Conservation (phyloP, 768 basidiomycete genomes). For the Phlebiopsis gigantea region DNA sequence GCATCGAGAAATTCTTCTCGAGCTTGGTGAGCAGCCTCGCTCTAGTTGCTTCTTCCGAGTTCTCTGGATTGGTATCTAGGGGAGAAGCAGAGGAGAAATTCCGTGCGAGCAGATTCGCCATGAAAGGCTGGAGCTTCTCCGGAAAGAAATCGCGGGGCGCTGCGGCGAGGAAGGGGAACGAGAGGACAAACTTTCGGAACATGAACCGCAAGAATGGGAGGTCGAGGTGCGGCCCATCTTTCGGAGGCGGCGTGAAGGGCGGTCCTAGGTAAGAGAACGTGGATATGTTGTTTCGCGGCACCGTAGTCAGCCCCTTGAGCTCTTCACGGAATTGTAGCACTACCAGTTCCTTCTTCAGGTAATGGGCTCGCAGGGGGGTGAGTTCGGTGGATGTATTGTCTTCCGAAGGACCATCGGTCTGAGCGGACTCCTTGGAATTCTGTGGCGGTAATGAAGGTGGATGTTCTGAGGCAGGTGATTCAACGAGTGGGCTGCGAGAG, state of each 20-base stretch:
- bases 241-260: slow-evolving; percentile 74
- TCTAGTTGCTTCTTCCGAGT: slow-evolving; percentile 53
- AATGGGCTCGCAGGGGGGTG: slow-evolving; percentile 90
- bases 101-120: slow-evolving; percentile 74
- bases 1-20: slow-evolving; percentile 80
- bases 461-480: slow-evolving; percentile 9
- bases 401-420: not conserved
- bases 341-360: slow-evolving; percentile 94
- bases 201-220: slow-evolving; percentile 86
- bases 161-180: slow-evolving; percentile 90
- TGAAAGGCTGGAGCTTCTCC: slow-evolving; percentile 91
- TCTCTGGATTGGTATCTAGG: slow-evolving; percentile 49
- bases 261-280: slow-evolving; percentile 84
- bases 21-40: slow-evolving; percentile 69
- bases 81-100: slow-evolving; percentile 63
- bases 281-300: slow-evolving; percentile 43
- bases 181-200: slow-evolving; percentile 88
- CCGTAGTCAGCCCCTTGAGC: slow-evolving; percentile 58
- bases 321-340: slow-evolving; percentile 83
- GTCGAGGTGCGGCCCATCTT: slow-evolving; percentile 53
- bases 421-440: not conserved
- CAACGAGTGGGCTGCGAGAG: not conserved
- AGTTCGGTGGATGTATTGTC: slow-evolving; percentile 33
- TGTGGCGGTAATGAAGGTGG: slow-evolving; percentile 7
- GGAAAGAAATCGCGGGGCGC: slow-evolving; percentile 92